Conservation (phyloP, 2,329 filamentous ascomycete species). For the Ophiocordyceps camponoti-rufipedis region DNA sequence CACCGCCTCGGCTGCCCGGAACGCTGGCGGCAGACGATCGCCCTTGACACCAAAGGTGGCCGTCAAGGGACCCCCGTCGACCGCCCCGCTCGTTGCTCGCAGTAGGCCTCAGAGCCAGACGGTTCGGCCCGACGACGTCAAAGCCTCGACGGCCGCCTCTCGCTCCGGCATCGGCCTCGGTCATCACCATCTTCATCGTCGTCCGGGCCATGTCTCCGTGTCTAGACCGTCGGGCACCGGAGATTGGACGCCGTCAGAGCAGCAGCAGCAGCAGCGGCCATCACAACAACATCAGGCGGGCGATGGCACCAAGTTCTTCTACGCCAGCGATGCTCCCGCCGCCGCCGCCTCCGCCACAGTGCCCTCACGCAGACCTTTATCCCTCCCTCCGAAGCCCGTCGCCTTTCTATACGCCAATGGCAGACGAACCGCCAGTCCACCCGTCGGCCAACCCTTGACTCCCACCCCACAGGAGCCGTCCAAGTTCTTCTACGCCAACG, state of each 20-base stretch:
- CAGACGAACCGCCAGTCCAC: slow-evolving; percentile 15
- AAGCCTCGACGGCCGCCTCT: too few relatives aligned
- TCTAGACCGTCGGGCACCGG: too few relatives aligned
- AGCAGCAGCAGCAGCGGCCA: too few relatives aligned
- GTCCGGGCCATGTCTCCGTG: too few relatives aligned
- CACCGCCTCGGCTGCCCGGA: neutral
- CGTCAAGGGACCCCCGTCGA: slow-evolving; percentile 18
- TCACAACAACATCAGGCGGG: too few relatives aligned
- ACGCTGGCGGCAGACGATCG: slow-evolving; percentile 38
- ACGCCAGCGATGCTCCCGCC: slow-evolving; percentile 52
- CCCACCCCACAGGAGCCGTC: slow-evolving; percentile 14
- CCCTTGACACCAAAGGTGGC: slow-evolving; percentile 40
- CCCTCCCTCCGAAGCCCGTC: slow-evolving; percentile 25
- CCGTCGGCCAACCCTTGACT: slow-evolving; percentile 11
- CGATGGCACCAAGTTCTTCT: slow-evolving; percentile 58
- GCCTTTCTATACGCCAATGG: slow-evolving; percentile 42
- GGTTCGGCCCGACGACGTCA: neutral
- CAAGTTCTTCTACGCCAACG: slow-evolving; percentile 66
- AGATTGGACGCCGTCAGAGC: too few relatives aligned
- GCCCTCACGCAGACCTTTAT: slow-evolving; percentile 1
- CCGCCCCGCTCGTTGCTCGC: slow-evolving; percentile 19
- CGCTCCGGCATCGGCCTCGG: neutral
- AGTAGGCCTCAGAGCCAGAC: slow-evolving; percentile 11
- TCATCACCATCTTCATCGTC: neutral
- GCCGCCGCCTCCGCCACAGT: too few relatives aligned